phyloP scores from a whole-genome alignment of 106 monocot genomes.

The Dendrobium huoshanense region DNA sequence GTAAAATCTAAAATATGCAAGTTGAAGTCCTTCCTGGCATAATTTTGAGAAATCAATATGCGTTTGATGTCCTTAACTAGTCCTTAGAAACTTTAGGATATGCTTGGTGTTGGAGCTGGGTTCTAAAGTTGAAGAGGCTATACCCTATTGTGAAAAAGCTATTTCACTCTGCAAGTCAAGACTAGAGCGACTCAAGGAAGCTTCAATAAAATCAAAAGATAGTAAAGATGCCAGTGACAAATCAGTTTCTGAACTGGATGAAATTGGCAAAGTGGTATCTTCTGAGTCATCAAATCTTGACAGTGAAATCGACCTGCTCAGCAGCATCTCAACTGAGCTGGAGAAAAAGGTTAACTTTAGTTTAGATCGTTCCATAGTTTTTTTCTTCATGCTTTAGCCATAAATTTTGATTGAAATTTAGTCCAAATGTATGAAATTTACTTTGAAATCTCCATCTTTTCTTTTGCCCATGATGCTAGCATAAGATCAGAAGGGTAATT shows the following conservation, averaged over 20 bases:
- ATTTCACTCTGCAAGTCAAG: conserved; percentile 61
- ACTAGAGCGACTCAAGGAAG: conserved; percentile 42
- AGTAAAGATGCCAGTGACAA: not conserved
- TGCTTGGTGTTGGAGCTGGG: conserved; percentile 72
- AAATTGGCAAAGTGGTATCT: conserved; percentile 1
- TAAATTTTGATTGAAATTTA: too few relatives aligned
- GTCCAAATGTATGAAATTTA: too few relatives aligned
- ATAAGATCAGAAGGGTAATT: too few relatives aligned
- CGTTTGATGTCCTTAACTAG: conserved; percentile 22
- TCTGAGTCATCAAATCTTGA: conserved; percentile 14
- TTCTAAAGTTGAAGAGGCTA: conserved; percentile 60
- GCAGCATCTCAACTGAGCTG: conserved; percentile 63
- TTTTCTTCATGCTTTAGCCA: too few relatives aligned
- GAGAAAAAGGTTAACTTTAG: conserved; percentile 62
- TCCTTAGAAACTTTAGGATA: conserved; percentile 77
- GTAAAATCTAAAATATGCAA: not conserved
- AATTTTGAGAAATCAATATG: not conserved
- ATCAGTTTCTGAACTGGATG: conserved; percentile 8
- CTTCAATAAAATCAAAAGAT: conserved; percentile 12
- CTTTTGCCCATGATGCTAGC: too few relatives aligned
- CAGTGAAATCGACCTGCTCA: conserved; percentile 50
- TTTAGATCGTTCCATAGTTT: not conserved
- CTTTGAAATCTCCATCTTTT: too few relatives aligned
- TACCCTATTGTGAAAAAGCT: conserved; percentile 78
- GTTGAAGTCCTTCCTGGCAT: too few relatives aligned